Evolutionary conservation across 192 early-diverging fungal species (phyloP), one percentile per base, ranked within the genome.

Genomic region (Chytriomyces sp.): DNA sequence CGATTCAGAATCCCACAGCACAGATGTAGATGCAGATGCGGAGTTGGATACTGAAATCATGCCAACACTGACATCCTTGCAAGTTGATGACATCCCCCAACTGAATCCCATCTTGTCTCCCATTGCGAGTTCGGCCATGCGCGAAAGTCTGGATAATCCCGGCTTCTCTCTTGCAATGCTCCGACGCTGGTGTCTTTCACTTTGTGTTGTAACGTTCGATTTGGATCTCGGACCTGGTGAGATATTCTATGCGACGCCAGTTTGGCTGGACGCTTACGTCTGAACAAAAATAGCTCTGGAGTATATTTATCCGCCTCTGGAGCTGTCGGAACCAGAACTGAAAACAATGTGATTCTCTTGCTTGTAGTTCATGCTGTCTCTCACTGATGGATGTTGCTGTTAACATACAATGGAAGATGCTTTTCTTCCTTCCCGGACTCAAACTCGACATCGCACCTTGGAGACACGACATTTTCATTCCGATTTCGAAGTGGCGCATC

Each of bases 361-460:
- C 67, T 9, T 48, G 44, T 66, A 35, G 45, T 45, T 64, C 64
- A 79, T 68, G 45, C 5, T 7, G 67, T 18, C 61, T 43, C 57
- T 47, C 6, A 6, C 43, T 50, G 23, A 5, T 18, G 13, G 23
- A 46, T 8, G 7, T 24, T 69, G 16, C 18, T 70, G 43, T 23
- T 7, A 3, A 23, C 9, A 49, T 69, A 28, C 49, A 11, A 28
- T 50, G 23, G 20, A 48, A 87, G 83, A 5, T 80, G 83, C 57
- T 88, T 88, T 75, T 86, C 87, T 6, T 86, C 87, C 45, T 88
- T 88, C 67, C 87, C 87, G 11, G 87, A 88, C 76, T 86, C 85
- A 6, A 88, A 88, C 65, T 88, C 87, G 5, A 63, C 78, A 7
- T 64, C 81, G 6, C 87, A 88, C 61, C 20, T 75, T 50, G 87